Base-by-base conservation (phyloP, 2,329 filamentous ascomycete species). In the Leptographium galeiforme region DNA sequence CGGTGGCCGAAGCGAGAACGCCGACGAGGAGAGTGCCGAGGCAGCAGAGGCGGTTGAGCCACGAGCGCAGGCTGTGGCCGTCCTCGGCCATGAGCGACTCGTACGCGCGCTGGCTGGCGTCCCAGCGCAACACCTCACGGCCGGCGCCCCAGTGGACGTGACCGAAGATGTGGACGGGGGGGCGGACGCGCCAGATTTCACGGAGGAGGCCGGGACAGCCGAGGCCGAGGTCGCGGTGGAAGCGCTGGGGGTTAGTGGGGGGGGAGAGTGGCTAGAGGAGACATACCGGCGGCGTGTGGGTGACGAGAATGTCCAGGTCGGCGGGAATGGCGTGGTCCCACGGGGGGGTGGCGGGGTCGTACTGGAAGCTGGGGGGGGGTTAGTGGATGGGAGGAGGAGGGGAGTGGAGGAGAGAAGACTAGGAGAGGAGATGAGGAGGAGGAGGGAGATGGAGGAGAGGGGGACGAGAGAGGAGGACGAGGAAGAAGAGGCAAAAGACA, bases 141-240 rank as follows among this genome's bases (percentile, higher is more conserved):
- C 89, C 89, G 47, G 85, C 78, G 10, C 81, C 86, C 62, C 77
- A 85, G 69, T 95, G 89, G 30, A 90, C 77, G 67, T 95, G 89
- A 1, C 89, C 89, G 64, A 93, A 95, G 48, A 95, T 77, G 66
- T 95, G 88, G 14, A 95, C 70, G 13, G 72, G 72, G 0, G 89
- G 89, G 57, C 79, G 81, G 12, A 89, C 80, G 39, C 85, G 78
- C 81, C 85, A 87, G 18, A 86, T 67, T 62, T 94, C 89, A 14
- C 73, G 68, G 7, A 91, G 73, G 7, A 95, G 74, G 53, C 78
- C 76, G 8, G 81, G 78, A 59, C 86, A 90, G 53, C 87, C 89
- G 46, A 89, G 70, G 3, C 75, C 80, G 50, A 81, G 75, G 59
- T 84, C 84, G 38, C 82, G 72, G 63, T 95, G 87, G 62, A 81